phyloP scores from a whole-genome alignment of 1,284 basidiomycete genomes.

The Leccinum pachyderme region DNA sequence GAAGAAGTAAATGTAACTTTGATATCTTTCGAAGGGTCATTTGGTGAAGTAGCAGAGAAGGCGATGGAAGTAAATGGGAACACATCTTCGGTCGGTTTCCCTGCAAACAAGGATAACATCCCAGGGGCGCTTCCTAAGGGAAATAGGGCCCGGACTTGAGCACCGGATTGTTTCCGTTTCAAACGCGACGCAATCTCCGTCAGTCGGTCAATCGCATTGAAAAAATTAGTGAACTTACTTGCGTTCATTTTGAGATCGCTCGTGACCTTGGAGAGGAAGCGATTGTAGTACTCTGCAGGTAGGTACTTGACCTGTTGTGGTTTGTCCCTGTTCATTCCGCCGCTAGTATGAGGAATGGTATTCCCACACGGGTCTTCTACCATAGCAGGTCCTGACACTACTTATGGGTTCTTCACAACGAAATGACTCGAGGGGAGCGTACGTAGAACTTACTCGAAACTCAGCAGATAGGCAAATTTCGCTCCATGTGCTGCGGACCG shows the following conservation, averaged over 20 bases:
- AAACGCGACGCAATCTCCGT: not conserved
- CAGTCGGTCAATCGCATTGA: not conserved
- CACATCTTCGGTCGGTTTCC: slow-evolving; percentile 6
- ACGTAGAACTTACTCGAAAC: not conserved
- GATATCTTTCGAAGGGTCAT: slow-evolving; percentile 3
- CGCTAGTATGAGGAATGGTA: slow-evolving; percentile 1
- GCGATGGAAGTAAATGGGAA: slow-evolving; percentile 6
- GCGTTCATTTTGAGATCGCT: not conserved
- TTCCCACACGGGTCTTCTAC: not conserved
- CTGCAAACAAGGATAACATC: slow-evolving; percentile 1
- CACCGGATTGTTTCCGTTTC: not conserved
- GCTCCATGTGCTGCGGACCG: too few species aligned
- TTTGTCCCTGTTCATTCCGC: not conserved
- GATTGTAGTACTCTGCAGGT: slow-evolving; percentile 1
- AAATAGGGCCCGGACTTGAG: not conserved
- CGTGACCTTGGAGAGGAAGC: slow-evolving; percentile 2
- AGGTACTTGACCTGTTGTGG: not conserved
- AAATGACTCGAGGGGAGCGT: not conserved
- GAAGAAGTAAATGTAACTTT: not conserved
- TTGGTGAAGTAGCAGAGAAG: slow-evolving; percentile 4
- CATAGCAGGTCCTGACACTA: not conserved
- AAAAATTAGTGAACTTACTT: slow-evolving; percentile 1
- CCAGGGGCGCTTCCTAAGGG: slow-evolving; percentile 5
- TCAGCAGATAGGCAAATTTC: too few species aligned
- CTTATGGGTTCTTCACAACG: not conserved